Percentiles rank a stretch among this genome's conserved stretches.
phyloP scores from a whole-genome alignment of 2,329 filamentous ascomycete species.

The Fusarium nodosum region DNA sequence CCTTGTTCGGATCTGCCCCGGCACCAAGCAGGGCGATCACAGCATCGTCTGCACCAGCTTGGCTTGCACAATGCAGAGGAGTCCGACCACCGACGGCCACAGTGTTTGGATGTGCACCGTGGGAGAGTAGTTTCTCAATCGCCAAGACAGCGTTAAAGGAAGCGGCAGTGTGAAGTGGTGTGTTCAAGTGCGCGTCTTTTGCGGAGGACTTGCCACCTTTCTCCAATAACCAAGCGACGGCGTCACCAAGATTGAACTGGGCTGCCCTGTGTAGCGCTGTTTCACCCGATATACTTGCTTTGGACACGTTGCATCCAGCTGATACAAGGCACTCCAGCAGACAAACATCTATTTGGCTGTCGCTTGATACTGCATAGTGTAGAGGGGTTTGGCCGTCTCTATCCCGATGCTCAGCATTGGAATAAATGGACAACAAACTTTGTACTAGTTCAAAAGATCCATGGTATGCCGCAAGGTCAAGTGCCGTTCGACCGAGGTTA shows the following conservation, averaged over 20 bases:
- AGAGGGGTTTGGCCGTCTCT: background rate
- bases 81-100: background rate
- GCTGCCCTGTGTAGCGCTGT: background rate
- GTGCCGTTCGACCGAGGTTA: background rate
- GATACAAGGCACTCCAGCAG: background rate
- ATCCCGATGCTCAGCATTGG: background rate
- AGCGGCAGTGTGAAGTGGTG: background rate
- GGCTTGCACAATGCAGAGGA: background rate
- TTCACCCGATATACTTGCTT: background rate
- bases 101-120: background rate
- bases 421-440: background rate
- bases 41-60: background rate
- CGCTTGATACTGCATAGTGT: background rate
- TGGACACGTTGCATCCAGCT: background rate
- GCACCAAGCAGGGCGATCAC: background rate
- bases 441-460: background rate
- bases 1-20: background rate
- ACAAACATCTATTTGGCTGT: background rate
- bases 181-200: background rate
- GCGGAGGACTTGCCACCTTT: background rate
- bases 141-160: background rate
- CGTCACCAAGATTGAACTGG: background rate
- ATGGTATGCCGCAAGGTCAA: background rate
- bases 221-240: background rate
- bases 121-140: background rate